Evolutionary conservation across 1,284 basidiomycete genomes (phyloP).

Genomic region (Quambalaria eucalypti): DNA sequence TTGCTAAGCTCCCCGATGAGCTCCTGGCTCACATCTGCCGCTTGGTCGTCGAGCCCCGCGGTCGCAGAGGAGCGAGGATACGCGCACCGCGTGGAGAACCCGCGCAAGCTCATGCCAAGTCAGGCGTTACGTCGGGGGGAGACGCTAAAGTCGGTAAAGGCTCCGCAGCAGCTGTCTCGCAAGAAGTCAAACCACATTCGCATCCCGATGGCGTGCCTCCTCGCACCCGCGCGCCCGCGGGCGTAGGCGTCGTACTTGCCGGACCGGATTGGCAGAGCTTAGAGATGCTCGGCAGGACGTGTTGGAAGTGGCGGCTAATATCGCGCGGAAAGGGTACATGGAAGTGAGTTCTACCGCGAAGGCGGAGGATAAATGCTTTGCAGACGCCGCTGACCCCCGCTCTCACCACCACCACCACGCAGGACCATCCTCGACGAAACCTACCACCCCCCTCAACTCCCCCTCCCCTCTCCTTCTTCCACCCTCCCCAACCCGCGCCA

Average conservation of each 20-base stretch:
- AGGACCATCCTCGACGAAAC: conserved; percentile 26
- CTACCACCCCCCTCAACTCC: conserved; percentile 29
- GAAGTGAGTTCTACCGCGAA: conserved; percentile 7
- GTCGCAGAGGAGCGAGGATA: conserved; percentile 26
- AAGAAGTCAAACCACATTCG: too few relatives aligned
- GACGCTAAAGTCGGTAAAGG: not conserved
- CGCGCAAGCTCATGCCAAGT: not conserved
- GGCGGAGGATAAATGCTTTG: not conserved
- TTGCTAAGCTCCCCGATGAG: conserved; percentile 34
- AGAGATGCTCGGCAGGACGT: conserved; percentile 30
- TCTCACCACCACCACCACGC: not conserved
- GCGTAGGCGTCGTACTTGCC: conserved; percentile 25
- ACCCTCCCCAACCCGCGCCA: conserved; percentile 34
- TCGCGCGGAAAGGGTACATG: conserved; percentile 30
- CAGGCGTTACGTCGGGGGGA: not conserved
- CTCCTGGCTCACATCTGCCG: conserved; percentile 26
- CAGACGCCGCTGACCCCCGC: not conserved
- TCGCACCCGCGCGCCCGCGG: too few relatives aligned
- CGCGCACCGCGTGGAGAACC: conserved; percentile 5
- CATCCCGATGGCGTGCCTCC: too few relatives aligned
- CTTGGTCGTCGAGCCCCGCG: conserved; percentile 22
- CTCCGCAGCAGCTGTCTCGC: too few relatives aligned
- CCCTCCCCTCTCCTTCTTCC: conserved; percentile 4
- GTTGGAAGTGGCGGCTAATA: conserved; percentile 38
- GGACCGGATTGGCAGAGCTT: conserved; percentile 38